Percentiles rank a stretch among this genome's conserved stretches.
Evolutionary conservation across 140 eudicot genomes (phyloP).

Genomic region (Artemisia princeps): DNA sequence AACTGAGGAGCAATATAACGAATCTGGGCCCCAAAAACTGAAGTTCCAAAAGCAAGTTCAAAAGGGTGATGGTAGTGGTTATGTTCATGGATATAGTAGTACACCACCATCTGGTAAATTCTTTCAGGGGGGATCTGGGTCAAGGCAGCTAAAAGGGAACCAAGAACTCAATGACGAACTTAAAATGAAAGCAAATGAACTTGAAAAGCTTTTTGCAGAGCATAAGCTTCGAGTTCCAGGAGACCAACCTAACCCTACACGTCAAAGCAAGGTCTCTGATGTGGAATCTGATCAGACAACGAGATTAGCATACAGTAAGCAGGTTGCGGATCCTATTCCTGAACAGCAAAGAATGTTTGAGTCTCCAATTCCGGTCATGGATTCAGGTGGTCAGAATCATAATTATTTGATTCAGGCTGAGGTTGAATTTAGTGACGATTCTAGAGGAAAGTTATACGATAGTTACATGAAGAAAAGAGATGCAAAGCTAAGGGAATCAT

Average conservation of each 20-base stretch:
- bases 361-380: conserved; percentile 15
- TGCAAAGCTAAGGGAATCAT: conserved; percentile 61
- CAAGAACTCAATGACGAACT: conserved; percentile 74
- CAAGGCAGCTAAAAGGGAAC: conserved; percentile 66
- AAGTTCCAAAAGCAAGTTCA: conserved; percentile 15
- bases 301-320: neutral
- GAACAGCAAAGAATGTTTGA: conserved; percentile 20
- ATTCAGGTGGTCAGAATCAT: conserved; percentile 30
- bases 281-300: conserved; percentile 21
- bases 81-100: conserved; percentile 17
- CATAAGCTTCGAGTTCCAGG: conserved; percentile 78
- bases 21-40: neutral
- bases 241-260: conserved; percentile 42
- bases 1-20: neutral
- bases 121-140: conserved; percentile 26
- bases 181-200: conserved; percentile 76
- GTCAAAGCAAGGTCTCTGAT: conserved; percentile 37
- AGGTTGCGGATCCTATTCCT: conserved; percentile 17
- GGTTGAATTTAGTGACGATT: conserved; percentile 41
- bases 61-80: conserved; percentile 16
- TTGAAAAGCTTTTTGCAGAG: conserved; percentile 85
- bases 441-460: conserved; percentile 62
- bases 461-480: conserved; percentile 78
- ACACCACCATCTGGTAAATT: conserved; percentile 38
- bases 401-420: conserved; percentile 28